Base-by-base conservation (phyloP, 2,329 filamentous ascomycete genomes). In the Aspergillus sp. region DNA sequence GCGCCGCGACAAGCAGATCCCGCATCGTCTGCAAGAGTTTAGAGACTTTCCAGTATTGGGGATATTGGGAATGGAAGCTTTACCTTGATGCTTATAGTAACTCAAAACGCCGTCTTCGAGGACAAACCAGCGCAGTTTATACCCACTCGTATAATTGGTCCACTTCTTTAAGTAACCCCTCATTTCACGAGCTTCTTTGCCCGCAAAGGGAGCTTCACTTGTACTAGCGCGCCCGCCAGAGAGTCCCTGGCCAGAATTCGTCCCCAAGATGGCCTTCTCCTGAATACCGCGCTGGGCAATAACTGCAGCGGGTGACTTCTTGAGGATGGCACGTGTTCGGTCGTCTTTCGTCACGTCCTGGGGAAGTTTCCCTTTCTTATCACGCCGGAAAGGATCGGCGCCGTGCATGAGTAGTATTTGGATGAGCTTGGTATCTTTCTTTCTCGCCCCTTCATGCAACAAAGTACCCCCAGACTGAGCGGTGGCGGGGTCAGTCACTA, bases 141-240 rank as follows among this genome's bases (percentile, higher is more conserved):
- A 99, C 9, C 95, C 95, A 72, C 91, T 93, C 22, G 94, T 93
- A 74, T 99, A 99, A 74, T 99, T 99, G 52, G 95, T 99, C 95
- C 95, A 99, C 76, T 99, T 99, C 79, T 97, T 98, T 58, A 99
- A 82, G 74, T 98, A 99, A 6, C 95, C 95, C 79, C 96, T 97
- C 91, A 99, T 98, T 77, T 98, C 94, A 52, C 93, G 85, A 18
- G 91, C 90, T 71, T 99, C 95, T 66, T 94, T 92, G 16, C 90
- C 89, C 26, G 90, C 90, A 59, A 85, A 76, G 16, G 82, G 80
- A 52, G 75, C 75, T 42, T 87, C 85, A 1, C 75, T 76, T n/a
- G 70, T 65, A 12, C 76, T 75, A 39, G 68, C 65, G 32, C 76
- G 72, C 3, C 26, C 26, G 6, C 71, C 76, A 20, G 85, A 80